Base-by-base conservation (phyloP, 345 rosid genomes). In the Pistacia integerrima region DNA sequence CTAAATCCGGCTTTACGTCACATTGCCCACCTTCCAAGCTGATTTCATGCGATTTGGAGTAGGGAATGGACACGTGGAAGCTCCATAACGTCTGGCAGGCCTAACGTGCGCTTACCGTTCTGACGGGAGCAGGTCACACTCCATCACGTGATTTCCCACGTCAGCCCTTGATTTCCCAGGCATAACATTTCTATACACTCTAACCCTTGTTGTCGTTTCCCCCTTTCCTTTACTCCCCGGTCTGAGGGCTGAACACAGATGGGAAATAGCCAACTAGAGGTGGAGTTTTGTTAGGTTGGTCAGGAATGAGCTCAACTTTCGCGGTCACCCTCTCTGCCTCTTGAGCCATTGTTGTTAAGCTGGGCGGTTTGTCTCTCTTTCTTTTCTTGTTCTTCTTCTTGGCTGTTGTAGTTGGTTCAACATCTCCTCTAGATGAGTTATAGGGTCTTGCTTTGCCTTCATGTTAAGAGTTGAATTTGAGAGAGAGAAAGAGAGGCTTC, bases 191-290 rank as follows among this genome's bases (percentile, higher is more conserved):
- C 81, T 86, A 48, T 83, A 90, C 67, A 92, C 85, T 56, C 76
- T 80, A 17, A 90, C 81, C 8, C 41, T 78, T 0, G 93, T 87
- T 25, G 48, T 38, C 49, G 55, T 56, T 48, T 13, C 22, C 17
- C 52, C 46, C 20, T 22, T 77, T 38, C 61, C 49, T 22, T 28
- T 33, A 51, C 25, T 71, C 35, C 9, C 70, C 62, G 38, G 8
- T 8, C 44, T 5, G 52, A 12, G 94, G 94, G 73, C 85, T 80
- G 81, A 84, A 95, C 16, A 90, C 89, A 63, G 92, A 87, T 16
- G 96, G 85, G 86, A 93, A 90, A 77, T 95, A 95, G 12, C 90
- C 98, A 11, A 90, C 90, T 8, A 95, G 63, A 17, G 97, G 97
- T 20, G 86, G 78, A 35, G 80, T 73, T 78, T 81, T 84, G 69